A percentile compares a stretch with the other conserved stretches of the same genome.
phyloP scores from a whole-genome alignment of 257 asterid genomes.

The Scutellaria minor region DNA sequence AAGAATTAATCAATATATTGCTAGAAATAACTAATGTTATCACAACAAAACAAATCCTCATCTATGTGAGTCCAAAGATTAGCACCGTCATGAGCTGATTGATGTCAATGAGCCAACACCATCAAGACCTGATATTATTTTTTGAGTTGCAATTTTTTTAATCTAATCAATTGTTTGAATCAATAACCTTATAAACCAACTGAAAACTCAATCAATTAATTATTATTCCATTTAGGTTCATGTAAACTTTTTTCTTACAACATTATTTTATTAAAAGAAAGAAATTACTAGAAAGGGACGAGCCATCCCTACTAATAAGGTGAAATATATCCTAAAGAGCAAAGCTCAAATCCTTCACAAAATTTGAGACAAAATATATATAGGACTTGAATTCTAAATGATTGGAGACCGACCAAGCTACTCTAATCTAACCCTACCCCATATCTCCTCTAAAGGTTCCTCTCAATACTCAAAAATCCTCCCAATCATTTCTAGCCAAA shows the following conservation, averaged over 20 bases:
- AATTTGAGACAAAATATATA: too few relatives aligned
- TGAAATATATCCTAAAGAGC: too few relatives aligned
- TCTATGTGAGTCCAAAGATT: too few relatives aligned
- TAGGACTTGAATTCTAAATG: background rate
- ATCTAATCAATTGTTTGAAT: background rate
- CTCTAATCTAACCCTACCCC: background rate
- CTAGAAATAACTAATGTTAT: background rate
- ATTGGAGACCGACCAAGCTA: background rate
- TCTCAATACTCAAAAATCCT: background rate
- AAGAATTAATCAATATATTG: background rate
- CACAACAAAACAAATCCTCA: too few relatives aligned
- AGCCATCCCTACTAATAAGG: too few relatives aligned
- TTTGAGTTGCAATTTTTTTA: background rate
- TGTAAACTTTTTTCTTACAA: background rate
- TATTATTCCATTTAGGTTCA: background rate
- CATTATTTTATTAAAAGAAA: background rate
- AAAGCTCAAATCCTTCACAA: too few relatives aligned
- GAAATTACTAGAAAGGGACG: background rate
- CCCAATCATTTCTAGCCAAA: background rate
- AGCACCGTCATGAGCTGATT: too few relatives aligned
- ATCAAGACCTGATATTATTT: background rate
- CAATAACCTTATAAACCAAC: background rate
- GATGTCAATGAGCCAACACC: too few relatives aligned
- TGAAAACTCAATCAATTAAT: slow-evolving; percentile 5
- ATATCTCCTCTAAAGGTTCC: background rate